Conservation (phyloP, 2,329 filamentous ascomycete genomes). For the Xylariaceae sp. region DNA sequence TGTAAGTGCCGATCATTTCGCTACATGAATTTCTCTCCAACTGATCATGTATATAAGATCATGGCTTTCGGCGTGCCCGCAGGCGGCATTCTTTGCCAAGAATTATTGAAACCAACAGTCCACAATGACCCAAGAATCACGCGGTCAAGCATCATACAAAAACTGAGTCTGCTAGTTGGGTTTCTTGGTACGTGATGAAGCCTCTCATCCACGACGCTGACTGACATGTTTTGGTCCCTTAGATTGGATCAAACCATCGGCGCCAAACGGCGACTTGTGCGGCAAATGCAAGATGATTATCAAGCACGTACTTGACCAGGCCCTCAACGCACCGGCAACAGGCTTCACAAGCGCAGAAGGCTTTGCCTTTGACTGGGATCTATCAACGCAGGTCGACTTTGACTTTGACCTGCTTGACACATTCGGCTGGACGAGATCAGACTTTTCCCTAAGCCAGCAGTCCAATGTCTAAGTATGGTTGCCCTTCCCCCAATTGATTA, state of each 20-base stretch:
- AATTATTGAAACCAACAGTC: constrained; percentile 44
- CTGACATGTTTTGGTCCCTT: no score
- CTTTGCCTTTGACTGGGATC: constrained; percentile 35
- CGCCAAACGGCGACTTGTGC: constrained; percentile 49
- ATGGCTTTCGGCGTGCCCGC: constrained; percentile 50
- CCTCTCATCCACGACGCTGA: no score
- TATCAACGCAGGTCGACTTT: constrained; percentile 36
- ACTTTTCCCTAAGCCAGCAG: constrained; percentile 22
- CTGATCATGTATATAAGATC: constrained; percentile 31
- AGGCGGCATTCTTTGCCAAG: constrained; percentile 49
- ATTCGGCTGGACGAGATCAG: constrained; percentile 44
- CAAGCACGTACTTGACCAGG: constrained; percentile 48
- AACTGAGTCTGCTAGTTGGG: constrained; percentile 49
- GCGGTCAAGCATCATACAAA: constrained; percentile 49
- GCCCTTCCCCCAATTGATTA: no score
- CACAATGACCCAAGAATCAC: constrained; percentile 37
- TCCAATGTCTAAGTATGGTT: constrained; percentile 10
- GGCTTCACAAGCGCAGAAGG: constrained; percentile 13
- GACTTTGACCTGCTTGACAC: constrained; percentile 50
- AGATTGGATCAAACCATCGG: constrained; percentile 48
- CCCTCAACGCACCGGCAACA: constrained; percentile 39
- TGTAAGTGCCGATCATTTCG: constrained; percentile 29
- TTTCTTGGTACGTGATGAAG: constrained; percentile 34
- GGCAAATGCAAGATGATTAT: constrained; percentile 46
- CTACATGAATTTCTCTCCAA: neutral